Conservation (phyloP, 1,139 yeast genomes). For the Lodderomyces beijingensis region DNA sequence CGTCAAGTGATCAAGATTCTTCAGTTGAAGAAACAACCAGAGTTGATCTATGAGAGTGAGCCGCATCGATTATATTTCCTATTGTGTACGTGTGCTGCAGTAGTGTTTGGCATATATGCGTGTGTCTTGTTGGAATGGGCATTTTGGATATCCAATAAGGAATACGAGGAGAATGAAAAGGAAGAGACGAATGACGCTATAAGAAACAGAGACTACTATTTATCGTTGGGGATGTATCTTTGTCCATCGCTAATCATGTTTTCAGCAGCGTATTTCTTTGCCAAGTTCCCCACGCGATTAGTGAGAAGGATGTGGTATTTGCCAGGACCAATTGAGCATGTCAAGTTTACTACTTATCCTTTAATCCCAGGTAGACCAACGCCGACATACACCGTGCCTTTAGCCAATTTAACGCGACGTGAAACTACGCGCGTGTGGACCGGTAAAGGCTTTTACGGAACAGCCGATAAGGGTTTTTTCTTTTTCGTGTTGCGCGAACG, state of each 20-base stretch:
- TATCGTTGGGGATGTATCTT: slow-evolving; percentile 27
- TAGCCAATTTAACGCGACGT: slow-evolving; percentile 52
- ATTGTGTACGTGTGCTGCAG: slow-evolving; percentile 63
- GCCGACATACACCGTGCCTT: slow-evolving; percentile 67
- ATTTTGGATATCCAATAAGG: slow-evolving; percentile 48
- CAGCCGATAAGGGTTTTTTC: slow-evolving; percentile 69
- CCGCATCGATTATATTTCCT: slow-evolving; percentile 75
- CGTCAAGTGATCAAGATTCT: slow-evolving; percentile 63
- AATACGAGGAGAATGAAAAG: slow-evolving; percentile 56
- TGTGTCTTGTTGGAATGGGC: slow-evolving; percentile 59
- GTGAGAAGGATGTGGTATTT: slow-evolving; percentile 74
- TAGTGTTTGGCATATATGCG: slow-evolving; percentile 66
- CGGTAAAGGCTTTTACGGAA: slow-evolving; percentile 83
- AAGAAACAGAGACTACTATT: slow-evolving; percentile 36
- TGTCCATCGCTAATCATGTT: slow-evolving; percentile 35
- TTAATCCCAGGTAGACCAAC: slow-evolving; percentile 71
- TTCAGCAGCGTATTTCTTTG: slow-evolving; percentile 42
- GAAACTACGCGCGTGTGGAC: slow-evolving; percentile 72
- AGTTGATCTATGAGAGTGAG: slow-evolving; percentile 76
- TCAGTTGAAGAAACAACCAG: slow-evolving; percentile 56
- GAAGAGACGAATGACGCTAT: slow-evolving; percentile 30
- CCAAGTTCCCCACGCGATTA: slow-evolving; percentile 59
- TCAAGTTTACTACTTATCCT: slow-evolving; percentile 71
- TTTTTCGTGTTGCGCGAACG: slow-evolving; percentile 66
- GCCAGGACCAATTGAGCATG: slow-evolving; percentile 50